Evolutionary conservation across 306 rosid species (phyloP).

Genomic region (Cicer pinnatifidum): DNA sequence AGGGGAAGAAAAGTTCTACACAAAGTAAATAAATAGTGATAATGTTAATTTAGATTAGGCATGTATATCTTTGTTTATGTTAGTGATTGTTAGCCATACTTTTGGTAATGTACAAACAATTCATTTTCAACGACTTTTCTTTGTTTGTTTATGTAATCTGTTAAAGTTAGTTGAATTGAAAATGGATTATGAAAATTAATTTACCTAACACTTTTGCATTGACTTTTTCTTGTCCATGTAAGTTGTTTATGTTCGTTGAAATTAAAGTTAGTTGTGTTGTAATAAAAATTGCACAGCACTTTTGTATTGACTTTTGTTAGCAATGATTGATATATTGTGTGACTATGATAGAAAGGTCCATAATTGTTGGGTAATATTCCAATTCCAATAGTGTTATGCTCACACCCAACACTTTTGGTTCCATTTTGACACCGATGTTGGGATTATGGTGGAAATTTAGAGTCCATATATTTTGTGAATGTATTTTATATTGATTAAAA

Average conservation of each 20-base stretch:
- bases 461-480: too few relatives aligned
- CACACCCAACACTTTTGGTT: slow-evolving; percentile 34
- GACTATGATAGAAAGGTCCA: slow-evolving; percentile 40
- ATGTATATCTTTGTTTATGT: slow-evolving; percentile 36
- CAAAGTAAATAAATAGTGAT: slow-evolving; percentile 25
- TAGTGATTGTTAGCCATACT: slow-evolving; percentile 39
- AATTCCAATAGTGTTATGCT: slow-evolving; percentile 32
- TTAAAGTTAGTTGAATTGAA: slow-evolving; percentile 31
- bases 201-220: slow-evolving; percentile 45
- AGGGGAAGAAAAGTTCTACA: slow-evolving; percentile 44
- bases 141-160: slow-evolving; percentile 5
- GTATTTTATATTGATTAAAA: too few relatives aligned
- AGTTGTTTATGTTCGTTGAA: slow-evolving; percentile 32
- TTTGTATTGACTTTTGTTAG: slow-evolving; percentile 44
- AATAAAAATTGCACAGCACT: slow-evolving; percentile 27
- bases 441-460: not conserved
- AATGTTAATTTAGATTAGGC: slow-evolving; percentile 36
- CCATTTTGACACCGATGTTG: slow-evolving; percentile 22
- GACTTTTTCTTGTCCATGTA: slow-evolving; percentile 42
- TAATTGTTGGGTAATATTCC: slow-evolving; percentile 47
- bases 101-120: slow-evolving; percentile 44
- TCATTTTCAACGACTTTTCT: slow-evolving; percentile 35
- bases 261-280: slow-evolving; percentile 29
- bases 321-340: slow-evolving; percentile 37
- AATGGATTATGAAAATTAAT: slow-evolving; percentile 44